Percentiles rank a stretch among this genome's conserved stretches.
These are phyloP conservation scores for Verticillium longisporum DNA, from an alignment of 2,329 filamentous ascomycete genomes.

Conservation along the genomic window DNA sequence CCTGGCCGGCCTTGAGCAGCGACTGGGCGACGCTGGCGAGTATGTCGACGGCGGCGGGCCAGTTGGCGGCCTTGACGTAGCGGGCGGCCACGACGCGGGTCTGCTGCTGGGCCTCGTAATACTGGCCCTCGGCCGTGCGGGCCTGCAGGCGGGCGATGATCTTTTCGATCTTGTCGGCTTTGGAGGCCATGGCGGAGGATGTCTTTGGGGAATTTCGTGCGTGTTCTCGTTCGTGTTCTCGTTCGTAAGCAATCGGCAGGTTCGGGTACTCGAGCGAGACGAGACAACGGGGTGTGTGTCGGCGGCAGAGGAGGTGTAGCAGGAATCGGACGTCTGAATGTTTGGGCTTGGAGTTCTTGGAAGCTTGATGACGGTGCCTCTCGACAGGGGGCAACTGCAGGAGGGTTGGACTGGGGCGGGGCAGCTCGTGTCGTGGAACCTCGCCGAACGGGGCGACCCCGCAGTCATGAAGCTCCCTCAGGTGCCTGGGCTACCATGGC, in stretches of 20 bases:
- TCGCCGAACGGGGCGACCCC: not conserved
- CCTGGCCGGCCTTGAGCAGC: conserved; percentile 85
- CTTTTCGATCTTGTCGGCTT: conserved; percentile 41
- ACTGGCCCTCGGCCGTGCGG: conserved; percentile 86
- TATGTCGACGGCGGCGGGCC: conserved; percentile 78
- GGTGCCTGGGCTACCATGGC: not conserved
- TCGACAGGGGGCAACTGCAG: not conserved
- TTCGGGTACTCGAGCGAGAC: too few relatives aligned
- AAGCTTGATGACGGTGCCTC: not conserved
- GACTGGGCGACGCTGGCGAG: conserved; percentile 78
- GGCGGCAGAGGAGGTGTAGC: not conserved
- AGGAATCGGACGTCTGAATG: not conserved
- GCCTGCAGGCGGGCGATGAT: conserved; percentile 66
- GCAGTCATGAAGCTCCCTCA: not conserved
- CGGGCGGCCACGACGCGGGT: conserved; percentile 90
- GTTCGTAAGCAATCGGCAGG: too few relatives aligned
- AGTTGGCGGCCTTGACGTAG: conserved; percentile 85
- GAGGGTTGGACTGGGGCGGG: not conserved
- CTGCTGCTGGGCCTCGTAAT: conserved; percentile 98
- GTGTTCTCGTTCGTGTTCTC: too few relatives aligned
- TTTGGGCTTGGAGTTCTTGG: not conserved
- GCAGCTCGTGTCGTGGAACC: not conserved
- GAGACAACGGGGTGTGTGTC: not conserved
- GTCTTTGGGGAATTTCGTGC: not conserved
- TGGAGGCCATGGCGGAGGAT: conserved; percentile 5